Percentiles rank a stretch among this genome's conserved stretches.
These are phyloP conservation scores for Hymenoscyphus linearis DNA, from an alignment of 2,329 filamentous ascomycete species.

Conservation along the genomic window DNA sequence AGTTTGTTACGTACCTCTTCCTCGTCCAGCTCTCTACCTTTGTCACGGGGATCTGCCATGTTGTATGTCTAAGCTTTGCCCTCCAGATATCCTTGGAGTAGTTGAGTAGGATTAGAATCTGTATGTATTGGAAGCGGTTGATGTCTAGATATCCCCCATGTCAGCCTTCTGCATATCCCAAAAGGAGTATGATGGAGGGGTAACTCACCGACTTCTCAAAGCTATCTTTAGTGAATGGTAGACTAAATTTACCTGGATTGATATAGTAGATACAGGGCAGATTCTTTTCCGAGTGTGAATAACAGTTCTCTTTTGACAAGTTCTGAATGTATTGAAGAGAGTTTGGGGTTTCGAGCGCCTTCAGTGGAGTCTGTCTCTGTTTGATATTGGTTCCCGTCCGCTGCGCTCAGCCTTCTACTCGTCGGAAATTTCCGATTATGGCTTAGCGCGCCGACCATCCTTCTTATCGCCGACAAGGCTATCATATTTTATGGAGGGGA, in stretches of 20 bases:
- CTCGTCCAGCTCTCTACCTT: constrained; percentile 25
- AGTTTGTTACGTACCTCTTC: constrained; percentile 23
- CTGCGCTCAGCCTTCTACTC: constrained; percentile 4
- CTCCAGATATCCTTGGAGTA: not conserved
- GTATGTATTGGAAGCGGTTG: not conserved
- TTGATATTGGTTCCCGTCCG: constrained; percentile 4
- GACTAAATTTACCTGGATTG: not conserved
- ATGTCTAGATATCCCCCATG: not conserved
- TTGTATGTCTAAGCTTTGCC: constrained; percentile 4
- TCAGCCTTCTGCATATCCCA: not conserved
- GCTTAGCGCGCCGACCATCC: constrained; percentile 6
- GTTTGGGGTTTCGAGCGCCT: not conserved
- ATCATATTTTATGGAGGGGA: constrained; percentile 9
- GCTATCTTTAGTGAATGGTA: not conserved
- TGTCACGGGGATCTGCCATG: constrained; percentile 27
- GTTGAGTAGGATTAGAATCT: not conserved
- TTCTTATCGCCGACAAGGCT: constrained; percentile 12
- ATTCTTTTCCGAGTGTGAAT: not conserved
- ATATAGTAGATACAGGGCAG: not conserved
- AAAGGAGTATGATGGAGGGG: not conserved
- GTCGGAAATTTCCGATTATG: constrained; percentile 3
- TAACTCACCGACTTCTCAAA: constrained; percentile 1
- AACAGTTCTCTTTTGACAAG: not conserved
- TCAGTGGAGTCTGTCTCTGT: not conserved
- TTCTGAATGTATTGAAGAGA: constrained; percentile 1